Base-by-base conservation (phyloP, 352 stramenopile genomes). In the Pythium brassicae region DNA sequence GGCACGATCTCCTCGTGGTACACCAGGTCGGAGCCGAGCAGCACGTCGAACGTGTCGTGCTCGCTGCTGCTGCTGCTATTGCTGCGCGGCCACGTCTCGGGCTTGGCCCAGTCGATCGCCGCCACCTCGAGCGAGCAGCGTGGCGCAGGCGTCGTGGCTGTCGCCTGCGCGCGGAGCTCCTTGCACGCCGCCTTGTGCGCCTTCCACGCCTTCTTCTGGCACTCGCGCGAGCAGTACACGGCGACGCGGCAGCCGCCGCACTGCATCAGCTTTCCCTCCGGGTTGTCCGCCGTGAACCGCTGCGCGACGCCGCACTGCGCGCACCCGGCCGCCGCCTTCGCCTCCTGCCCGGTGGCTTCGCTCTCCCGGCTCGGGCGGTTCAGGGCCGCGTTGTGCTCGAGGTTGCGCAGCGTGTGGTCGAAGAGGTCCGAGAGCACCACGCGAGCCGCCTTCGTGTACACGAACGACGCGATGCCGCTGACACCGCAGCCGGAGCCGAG, bases 361-460 rank as follows among this genome's bases (percentile, higher is more conserved):
- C 17, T 32, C 20, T 64, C 50, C n/a, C 48, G 27, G 37, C 9
- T 40, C 48, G 6, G 40, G 27, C n/a, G 55, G 65, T 95, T 95
- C 7, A 95, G 68, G 10, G 71, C 70, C 12, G 87, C 77, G 50
- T 95, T 95, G 65, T 90, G 65, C 56, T 88, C 66, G 23, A 95
- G 59, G 45, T 95, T 95, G 59, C 81, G 68, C 29, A 95, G 77
- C 8, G 83, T 94, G 62, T 89, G 80, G 22, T 83, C 67, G 35
- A 93, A 94, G 37, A 93, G 64, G 60, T 95, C 86, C 27, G 86
- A 92, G n/a, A 95, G 61, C 35, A 95, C 79, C 22, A 95, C 74
- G 19, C 78, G 71, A 4, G 65, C 61, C n/a, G 86, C 79, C 42
- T 78, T 76, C 26, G 83, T 93, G 63, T 91, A 94, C 56, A 91